A percentile compares a stretch with the other conserved stretches of the same genome.
Evolutionary conservation across 1,284 basidiomycete species (phyloP).

Genomic region (Ceratobasidium sp.): DNA sequence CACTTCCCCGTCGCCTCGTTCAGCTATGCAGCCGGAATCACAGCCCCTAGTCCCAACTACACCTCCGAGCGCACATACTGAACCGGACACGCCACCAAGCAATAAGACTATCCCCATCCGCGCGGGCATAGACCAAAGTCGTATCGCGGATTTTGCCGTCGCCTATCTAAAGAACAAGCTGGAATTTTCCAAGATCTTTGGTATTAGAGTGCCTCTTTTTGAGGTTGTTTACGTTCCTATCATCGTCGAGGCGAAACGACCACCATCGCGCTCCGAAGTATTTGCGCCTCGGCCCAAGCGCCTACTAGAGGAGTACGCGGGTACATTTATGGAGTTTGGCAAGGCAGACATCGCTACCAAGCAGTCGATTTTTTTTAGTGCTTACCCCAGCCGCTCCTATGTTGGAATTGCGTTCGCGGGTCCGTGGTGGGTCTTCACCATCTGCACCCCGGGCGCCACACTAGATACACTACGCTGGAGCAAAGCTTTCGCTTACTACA

Average conservation of each 20-base stretch:
- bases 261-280: not conserved
- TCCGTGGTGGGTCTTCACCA: not conserved
- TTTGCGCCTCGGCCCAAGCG: not conserved
- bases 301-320: not conserved
- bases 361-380: not conserved
- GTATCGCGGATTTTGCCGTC: not conserved
- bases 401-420: not conserved
- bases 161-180: not conserved
- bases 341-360: not conserved
- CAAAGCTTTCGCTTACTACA: not conserved
- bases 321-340: not conserved
- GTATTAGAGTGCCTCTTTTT: not conserved
- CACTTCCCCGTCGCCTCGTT: not conserved
- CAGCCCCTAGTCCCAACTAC: not conserved
- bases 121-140: not conserved
- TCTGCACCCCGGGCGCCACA: not conserved
- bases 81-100: not conserved
- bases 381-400: not conserved
- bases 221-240: not conserved
- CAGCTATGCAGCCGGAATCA: not conserved
- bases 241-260: not conserved
- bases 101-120: not conserved
- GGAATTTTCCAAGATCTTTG: not conserved
- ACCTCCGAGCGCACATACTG: not conserved
- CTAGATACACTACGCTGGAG: not conserved